phyloP scores from a whole-genome alignment of 352 stramenopile species.

The Pythium volutum region DNA sequence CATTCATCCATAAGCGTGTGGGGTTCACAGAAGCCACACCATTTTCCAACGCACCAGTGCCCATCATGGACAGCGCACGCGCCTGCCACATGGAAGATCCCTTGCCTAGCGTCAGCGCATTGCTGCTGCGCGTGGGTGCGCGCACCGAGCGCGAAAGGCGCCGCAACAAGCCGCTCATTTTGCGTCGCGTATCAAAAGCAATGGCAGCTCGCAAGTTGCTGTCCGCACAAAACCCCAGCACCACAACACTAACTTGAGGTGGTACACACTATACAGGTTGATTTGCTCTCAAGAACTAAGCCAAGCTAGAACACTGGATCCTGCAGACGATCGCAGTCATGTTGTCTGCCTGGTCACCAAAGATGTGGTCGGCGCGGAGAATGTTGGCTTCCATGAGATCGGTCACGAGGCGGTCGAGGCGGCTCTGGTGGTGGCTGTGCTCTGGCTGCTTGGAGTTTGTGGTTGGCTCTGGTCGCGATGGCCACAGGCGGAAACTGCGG shows the following conservation, averaged over 20 bases:
- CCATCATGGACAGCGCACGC: slow-evolving; percentile 12
- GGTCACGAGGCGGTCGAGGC: slow-evolving; percentile 31
- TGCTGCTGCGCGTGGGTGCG: slow-evolving; percentile 12
- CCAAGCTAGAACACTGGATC: slow-evolving; percentile 28
- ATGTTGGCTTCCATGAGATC: slow-evolving; percentile 67
- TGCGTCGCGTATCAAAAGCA: slow-evolving; percentile 10
- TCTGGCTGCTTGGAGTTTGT: neutral
- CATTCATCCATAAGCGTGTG: neutral
- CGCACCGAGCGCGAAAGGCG: slow-evolving; percentile 9
- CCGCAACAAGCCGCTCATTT: slow-evolving; percentile 19
- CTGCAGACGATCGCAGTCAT: slow-evolving; percentile 81
- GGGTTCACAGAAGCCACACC: no score
- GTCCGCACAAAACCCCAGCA: slow-evolving; percentile 2
- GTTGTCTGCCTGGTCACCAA: slow-evolving; percentile 86
- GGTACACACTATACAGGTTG: slow-evolving; percentile 9
- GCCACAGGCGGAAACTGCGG: slow-evolving; percentile 1
- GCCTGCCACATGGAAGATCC: neutral
- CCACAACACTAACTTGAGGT: slow-evolving; percentile 9
- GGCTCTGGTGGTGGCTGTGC: slow-evolving; percentile 9
- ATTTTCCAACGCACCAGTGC: slow-evolving; percentile 13
- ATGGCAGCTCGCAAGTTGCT: slow-evolving; percentile 13
- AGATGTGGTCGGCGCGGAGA: slow-evolving; percentile 52
- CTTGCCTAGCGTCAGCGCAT: neutral
- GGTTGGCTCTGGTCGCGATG: neutral
- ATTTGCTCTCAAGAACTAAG: neutral